Base-by-base conservation (phyloP, 2,329 filamentous ascomycete genomes). In the Ophiostoma australiae region DNA sequence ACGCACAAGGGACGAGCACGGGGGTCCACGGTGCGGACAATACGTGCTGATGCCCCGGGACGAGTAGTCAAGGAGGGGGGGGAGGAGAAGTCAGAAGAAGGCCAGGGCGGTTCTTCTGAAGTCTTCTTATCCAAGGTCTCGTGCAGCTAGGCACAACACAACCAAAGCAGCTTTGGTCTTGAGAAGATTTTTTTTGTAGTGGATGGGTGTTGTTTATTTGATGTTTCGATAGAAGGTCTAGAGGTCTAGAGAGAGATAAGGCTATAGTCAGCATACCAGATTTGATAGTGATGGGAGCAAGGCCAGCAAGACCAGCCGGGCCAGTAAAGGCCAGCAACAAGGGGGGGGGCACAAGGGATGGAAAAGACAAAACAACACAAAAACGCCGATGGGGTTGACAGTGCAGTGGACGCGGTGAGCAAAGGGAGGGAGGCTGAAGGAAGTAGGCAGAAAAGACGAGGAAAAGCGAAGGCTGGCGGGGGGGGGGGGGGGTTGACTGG, bases 201-300 rank as follows among this genome's bases (percentile, higher is more conserved):
- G 20, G 52, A 15, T 39, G 37, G 23, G 8, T 48, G 33, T 39
- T 15, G 41, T 20, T 67, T 67, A 55, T n/a, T 70, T 52, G 69
- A 70, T 70, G 44, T 70, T 55, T 48, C 5, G 44, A 70, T 48
- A 68, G 61, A 15, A 67, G n/a, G 52, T 33, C 71, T 72, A 44
- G 31, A 39, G n/a, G 52, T 33, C 71, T 72, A 44, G 31, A 39
- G 33, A 37, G 35, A 33, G 58, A 71, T 27, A 33, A 41, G 13
- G 31, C 35, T 67, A 71, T n/a, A 63, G 66, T 72, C 61, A 73
- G 70, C 66, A 73, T 52, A 17, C 35, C 8, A 39, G 48, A 11
- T n/a, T 69, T 13, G 67, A 69, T 33, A 58, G 10, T 27, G 35
- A 23, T 66, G 35, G 7, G 8, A 66, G 63, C 35, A 23, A 66